Base-by-base conservation (phyloP, 2,329 filamentous ascomycete species). In the Arthrobotrys iridis region DNA sequence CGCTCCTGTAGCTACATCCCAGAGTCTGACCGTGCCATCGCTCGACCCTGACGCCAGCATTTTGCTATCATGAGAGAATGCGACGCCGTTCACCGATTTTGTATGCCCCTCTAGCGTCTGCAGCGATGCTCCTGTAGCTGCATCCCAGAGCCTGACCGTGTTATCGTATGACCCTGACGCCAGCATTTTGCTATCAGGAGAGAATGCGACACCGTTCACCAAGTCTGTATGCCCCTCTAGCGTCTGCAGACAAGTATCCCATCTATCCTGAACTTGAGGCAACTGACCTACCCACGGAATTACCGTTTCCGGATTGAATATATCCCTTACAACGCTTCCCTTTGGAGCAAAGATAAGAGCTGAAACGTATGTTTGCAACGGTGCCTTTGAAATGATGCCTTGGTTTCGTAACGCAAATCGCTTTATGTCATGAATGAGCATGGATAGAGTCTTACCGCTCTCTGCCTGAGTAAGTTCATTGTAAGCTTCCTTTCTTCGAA, bases 21-120 rank as follows among this genome's bases (percentile, higher is more conserved):
- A 55, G 22, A 30, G 3, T 11, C 4, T 30, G 24, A 22, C 28
- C 10, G 48, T 55, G 8, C n/a, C n/a, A 6, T 45, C n/a, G 6
- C 41, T 7, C 4, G 52, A 58, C 41, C 8, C 8, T 45, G 10
- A 7, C n/a, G 18, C 8, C 18, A 15, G 8, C 41, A 45, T 7
- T 55, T 33, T 55, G 13, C 48, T 22, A 20, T 55, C 48, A 7
- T 10, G 28, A 33, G 20, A 26, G 28, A 55, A 55, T 7, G 20
- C 48, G 4, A 55, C 20, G 41, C 41, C 18, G n/a, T 6, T 45
- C 6, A 55, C 20, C 20, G 8, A 7, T 4, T 55, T 22, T 26
- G 4, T 55, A 33, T 48, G 43, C n/a, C 60, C 58, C 7, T 63
- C 4, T 10, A 65, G 43, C 41, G 43, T 52, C 33, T 65, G 60